These are phyloP conservation scores for Colletotrichum tabaci DNA, from an alignment of 2,329 filamentous ascomycete species.

Conservation along the genomic window DNA sequence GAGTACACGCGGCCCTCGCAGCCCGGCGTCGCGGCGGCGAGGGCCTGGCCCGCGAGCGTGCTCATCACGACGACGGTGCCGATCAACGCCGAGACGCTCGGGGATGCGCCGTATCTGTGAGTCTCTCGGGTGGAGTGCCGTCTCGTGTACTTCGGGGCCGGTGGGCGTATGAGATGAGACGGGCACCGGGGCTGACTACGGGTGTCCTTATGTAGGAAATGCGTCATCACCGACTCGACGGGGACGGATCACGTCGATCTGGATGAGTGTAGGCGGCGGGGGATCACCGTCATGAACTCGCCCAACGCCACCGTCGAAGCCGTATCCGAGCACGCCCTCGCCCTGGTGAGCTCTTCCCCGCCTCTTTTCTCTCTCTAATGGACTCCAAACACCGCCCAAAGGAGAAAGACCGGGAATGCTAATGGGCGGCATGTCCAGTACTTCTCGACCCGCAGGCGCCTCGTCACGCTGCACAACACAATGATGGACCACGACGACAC, in stretches of 20 bases:
- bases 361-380: not conserved
- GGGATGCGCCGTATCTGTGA: slow-evolving; percentile 45
- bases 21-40: slow-evolving; percentile 25
- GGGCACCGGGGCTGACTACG: not conserved
- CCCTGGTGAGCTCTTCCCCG: slow-evolving; percentile 29
- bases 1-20: slow-evolving; percentile 38
- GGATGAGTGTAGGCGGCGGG: slow-evolving; percentile 42
- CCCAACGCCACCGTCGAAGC: slow-evolving; percentile 44
- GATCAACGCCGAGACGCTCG: slow-evolving; percentile 42
- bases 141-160: not conserved
- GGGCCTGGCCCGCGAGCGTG: slow-evolving; percentile 47
- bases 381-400: not conserved
- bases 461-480: slow-evolving; percentile 44
- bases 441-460: slow-evolving; percentile 44
- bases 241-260: slow-evolving; percentile 47
- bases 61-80: slow-evolving; percentile 46
- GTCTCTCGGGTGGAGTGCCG: not conserved
- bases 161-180: no score
- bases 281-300: slow-evolving; percentile 45
- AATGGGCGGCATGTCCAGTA: slow-evolving; percentile 25
- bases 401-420: not conserved
- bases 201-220: slow-evolving; percentile 40
- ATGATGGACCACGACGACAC: slow-evolving; percentile 38
- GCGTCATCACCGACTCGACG: slow-evolving; percentile 45
- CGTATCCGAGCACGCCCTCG: slow-evolving; percentile 46